Conservation (phyloP, 2,329 filamentous ascomycete species). For the Ilyonectria mors-panacis region DNA sequence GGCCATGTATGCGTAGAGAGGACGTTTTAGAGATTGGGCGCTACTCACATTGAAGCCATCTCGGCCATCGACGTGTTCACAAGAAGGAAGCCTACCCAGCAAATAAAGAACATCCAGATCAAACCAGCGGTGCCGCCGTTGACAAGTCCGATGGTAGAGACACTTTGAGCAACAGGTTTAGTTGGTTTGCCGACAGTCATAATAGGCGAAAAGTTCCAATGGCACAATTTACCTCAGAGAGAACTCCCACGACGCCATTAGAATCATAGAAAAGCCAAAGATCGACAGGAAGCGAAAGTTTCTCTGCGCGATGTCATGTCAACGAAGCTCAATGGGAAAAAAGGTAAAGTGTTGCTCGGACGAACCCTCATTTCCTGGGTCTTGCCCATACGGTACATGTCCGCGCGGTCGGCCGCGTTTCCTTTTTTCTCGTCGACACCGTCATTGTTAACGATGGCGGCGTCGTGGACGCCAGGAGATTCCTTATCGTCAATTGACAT, state of each 20-base stretch:
- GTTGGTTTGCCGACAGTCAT: background rate
- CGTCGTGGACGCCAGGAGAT: constrained; percentile 21
- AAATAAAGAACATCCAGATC: constrained; percentile 61
- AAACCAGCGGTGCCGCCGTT: constrained; percentile 64
- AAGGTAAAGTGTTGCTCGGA: fast-evolving
- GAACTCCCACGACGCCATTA: constrained; percentile 62
- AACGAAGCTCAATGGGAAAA: background rate
- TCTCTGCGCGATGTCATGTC: constrained; percentile 45
- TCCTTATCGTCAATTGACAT: constrained; percentile 37
- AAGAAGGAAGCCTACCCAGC: constrained; percentile 56
- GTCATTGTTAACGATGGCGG: constrained; percentile 4
- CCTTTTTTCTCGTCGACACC: constrained; percentile 41
- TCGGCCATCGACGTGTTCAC: constrained; percentile 63
- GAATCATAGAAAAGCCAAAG: constrained; percentile 63
- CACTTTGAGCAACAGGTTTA: constrained; percentile 13
- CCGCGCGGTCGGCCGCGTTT: constrained; percentile 39
- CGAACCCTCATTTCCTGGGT: constrained; percentile 43
- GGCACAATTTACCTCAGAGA: constrained; percentile 50
- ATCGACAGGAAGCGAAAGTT: constrained; percentile 63
- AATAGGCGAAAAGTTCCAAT: fast-evolving
- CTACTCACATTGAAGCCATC: constrained; percentile 61
- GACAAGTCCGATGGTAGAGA: constrained; percentile 43
- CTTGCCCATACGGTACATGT: constrained; percentile 45
- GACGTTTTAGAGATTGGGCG: background rate
- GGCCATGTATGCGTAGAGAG: background rate